Evolutionary conservation across 2,329 filamentous ascomycete genomes (phyloP), one percentile per base, ranked within the genome.

Genomic region (Aspergillus sp.): DNA sequence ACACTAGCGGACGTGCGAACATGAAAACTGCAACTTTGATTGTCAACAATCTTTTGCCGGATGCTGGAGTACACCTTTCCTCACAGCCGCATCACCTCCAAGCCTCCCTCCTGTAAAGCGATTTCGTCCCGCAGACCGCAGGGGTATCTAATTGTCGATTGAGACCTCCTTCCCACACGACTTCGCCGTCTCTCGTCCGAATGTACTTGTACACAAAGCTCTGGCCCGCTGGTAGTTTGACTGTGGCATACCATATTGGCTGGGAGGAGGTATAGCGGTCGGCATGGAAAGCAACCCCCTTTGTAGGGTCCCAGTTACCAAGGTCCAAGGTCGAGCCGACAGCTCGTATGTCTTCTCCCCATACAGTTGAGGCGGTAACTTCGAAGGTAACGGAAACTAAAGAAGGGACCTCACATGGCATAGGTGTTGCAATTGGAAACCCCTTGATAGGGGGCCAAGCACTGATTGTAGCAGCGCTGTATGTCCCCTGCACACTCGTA

Each of bases 201-300:
- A 91, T 83, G 66, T 85, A 91, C 77, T 91, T 90, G 72, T 90
- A 91, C 74, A 85, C 68, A 48, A 91, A 77, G 6, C 71, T 75
- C 57, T 78, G 76, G 1, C 87, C 87, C 0, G 83, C 78, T 1
- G 77, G 71, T 12, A 91, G 73, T 2, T 73, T 76, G 33, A 90
- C 68, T 0, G 82, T 82, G 0, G 70, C 80, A 47, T 74, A 79
- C 89, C 89, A 92, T 8, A 89, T 64, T 1, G 83, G 84, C 64
- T 88, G 84, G 33, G 69, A 74, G 1, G 73, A 63, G 0, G 85
- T 87, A 69, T 91, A 91, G 14, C 77, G 66, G 12, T 74, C 76
- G 1, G 88, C 84, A 47, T 79, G 82, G 21, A 92, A 76, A 0
- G 83, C 68, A 1, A 89, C 65, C 0, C 83, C 88, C 40, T 72